A percentile compares a stretch with the other conserved stretches of the same genome.
phyloP scores from a whole-genome alignment of 179 eudicot species.

The Spinacia oleracea region DNA sequence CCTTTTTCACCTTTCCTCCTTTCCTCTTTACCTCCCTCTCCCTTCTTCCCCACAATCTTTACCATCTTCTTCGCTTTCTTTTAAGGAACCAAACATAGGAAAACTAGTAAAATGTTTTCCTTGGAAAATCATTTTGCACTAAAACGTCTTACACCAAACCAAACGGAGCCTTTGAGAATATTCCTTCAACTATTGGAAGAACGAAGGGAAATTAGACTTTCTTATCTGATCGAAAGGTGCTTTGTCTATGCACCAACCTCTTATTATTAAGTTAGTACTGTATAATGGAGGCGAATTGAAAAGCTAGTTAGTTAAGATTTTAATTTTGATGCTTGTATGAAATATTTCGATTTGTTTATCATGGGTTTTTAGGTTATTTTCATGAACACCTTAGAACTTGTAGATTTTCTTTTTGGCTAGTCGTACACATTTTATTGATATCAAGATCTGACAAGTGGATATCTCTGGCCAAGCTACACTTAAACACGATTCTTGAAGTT shows the following conservation, averaged over 20 bases:
- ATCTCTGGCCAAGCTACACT: not conserved
- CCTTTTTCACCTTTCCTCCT: too few relatives aligned
- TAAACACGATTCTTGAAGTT: not conserved
- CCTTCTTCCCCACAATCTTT: too few relatives aligned
- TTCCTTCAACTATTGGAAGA: not conserved
- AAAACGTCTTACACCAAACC: too few relatives aligned
- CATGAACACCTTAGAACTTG: not conserved
- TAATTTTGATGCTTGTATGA: not conserved
- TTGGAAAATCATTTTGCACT: too few relatives aligned
- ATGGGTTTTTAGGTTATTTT: not conserved
- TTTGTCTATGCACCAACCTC: not conserved
- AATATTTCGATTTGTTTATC: not conserved
- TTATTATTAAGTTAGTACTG: not conserved
- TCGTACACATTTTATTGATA: not conserved
- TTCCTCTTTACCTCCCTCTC: too few relatives aligned
- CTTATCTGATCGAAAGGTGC: not conserved
- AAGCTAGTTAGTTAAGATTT: not conserved
- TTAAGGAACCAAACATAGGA: too few relatives aligned
- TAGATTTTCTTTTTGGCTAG: too few relatives aligned
- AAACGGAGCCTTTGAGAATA: too few relatives aligned
- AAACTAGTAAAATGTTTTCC: too few relatives aligned
- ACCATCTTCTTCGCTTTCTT: too few relatives aligned
- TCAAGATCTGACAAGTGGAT: not conserved
- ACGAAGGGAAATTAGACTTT: not conserved
- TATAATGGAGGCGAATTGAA: not conserved